Evolutionary conservation across 2,329 filamentous ascomycete genomes (phyloP).

Genomic region (Ophiostoma fasciatum): DNA sequence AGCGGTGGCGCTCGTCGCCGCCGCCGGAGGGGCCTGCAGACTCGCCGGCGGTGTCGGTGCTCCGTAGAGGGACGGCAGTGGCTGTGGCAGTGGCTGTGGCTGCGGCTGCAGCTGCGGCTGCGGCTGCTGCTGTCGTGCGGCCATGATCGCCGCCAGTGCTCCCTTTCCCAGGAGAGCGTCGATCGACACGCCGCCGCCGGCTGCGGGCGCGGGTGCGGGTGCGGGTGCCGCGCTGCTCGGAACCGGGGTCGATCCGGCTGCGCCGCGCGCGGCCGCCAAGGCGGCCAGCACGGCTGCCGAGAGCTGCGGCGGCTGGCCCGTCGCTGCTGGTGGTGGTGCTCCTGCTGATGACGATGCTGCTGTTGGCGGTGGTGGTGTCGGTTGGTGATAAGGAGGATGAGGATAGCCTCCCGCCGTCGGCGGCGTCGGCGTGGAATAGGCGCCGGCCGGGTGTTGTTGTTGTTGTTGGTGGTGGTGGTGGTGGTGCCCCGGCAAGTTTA

Average conservation of each 20-base stretch:
- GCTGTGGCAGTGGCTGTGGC: conserved; percentile 26
- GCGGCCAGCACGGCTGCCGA: conserved; percentile 10
- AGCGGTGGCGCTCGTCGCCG: conserved; percentile 12
- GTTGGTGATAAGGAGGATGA: conserved; percentile 8
- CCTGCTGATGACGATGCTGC: conserved; percentile 5
- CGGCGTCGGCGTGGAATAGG: conserved; percentile 17
- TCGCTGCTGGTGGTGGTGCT: not conserved
- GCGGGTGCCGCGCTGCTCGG: conserved; percentile 11
- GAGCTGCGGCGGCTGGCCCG: not conserved
- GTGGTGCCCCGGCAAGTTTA: conserved; percentile 37
- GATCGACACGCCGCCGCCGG: conserved; percentile 27
- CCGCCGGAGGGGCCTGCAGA: conserved; percentile 16
- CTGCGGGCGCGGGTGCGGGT: conserved; percentile 3
- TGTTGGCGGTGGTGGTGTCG: conserved; percentile 22
- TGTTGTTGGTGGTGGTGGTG: conserved; percentile 21
- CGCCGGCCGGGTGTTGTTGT: conserved; percentile 4
- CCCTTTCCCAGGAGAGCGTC: conserved; percentile 45
- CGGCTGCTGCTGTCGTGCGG: conserved; percentile 24
- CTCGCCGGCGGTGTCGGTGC: conserved; percentile 11
- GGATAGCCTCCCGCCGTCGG: conserved; percentile 16
- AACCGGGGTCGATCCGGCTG: no score
- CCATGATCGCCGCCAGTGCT: conserved; percentile 43
- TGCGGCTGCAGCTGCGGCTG: conserved; percentile 25
- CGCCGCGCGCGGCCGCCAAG: conserved; percentile 13
- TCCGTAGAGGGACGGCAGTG: no score